Evolutionary conservation across 768 basidiomycete species (phyloP).

Genomic region (Paxillus involutus): DNA sequence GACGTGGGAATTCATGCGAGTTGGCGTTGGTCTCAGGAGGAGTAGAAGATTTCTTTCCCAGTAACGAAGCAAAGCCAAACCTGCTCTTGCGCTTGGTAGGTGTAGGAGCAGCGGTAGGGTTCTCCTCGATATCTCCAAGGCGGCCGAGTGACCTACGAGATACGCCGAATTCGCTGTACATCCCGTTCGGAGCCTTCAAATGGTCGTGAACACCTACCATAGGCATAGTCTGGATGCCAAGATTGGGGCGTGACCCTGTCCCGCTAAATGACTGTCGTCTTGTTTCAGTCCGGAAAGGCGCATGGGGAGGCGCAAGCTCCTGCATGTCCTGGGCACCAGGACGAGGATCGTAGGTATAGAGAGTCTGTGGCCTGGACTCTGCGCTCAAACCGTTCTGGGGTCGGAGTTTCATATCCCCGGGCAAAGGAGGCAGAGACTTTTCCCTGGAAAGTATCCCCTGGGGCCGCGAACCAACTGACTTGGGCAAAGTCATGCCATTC

Average conservation of each 20-base stretch:
- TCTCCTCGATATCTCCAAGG: conserved; percentile 31
- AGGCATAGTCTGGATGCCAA: conserved; percentile 53
- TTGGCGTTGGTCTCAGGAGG: conserved; percentile 30
- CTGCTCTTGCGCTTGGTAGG: conserved; percentile 68
- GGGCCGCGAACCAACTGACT: conserved; percentile 10
- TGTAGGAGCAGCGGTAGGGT: conserved; percentile 28
- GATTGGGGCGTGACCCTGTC: conserved; percentile 53
- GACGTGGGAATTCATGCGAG: conserved; percentile 49
- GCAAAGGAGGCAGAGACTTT: conserved; percentile 79
- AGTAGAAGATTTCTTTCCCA: conserved; percentile 53
- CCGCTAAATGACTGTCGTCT: conserved; percentile 82
- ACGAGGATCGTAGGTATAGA: conserved; percentile 61
- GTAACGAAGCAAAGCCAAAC: conserved; percentile 65
- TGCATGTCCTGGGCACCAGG: conserved; percentile 42
- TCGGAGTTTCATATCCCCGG: conserved; percentile 49
- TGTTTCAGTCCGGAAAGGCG: conserved; percentile 60
- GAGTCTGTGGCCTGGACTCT: conserved; percentile 62
- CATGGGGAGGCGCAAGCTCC: conserved; percentile 60
- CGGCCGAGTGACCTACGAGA: conserved; percentile 59
- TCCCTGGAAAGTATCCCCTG: conserved; percentile 46
- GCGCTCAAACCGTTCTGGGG: conserved; percentile 31
- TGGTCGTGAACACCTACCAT: conserved; percentile 35
- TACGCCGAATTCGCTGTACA: conserved; percentile 74
- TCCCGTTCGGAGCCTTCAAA: conserved; percentile 31
- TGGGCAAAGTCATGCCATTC: conserved; percentile 30